Base-by-base conservation (phyloP, 345 rosid genomes). In the Arabidopsis arenosa region DNA sequence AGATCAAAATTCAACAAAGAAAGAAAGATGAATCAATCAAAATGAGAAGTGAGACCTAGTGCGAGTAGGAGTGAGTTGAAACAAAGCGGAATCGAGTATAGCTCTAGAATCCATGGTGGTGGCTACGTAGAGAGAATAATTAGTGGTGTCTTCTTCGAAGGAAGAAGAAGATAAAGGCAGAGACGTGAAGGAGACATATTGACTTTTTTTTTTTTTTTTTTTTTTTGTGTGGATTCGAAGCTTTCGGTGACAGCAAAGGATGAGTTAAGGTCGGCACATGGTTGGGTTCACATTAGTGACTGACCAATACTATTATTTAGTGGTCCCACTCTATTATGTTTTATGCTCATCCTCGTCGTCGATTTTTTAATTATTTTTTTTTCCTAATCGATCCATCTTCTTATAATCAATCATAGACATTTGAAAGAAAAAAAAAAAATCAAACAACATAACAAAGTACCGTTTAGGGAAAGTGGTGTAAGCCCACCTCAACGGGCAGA, bases 31-130 rank as follows among this genome's bases (percentile, higher is more conserved):
- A 39, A 72, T 28, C 47, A 51, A 35, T 10, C 0, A 66, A 45
- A 23, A 43, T 13, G 3, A 47, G 30, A 10, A 18, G 17, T 30
- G 2, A 33, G 58, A 90, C 97, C 96, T 93, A 47, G 96, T 90
- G 15, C 98, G 84, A 83, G 96, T 89, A n/a, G 96, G 98, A 51
- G 94, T 93, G 81, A 93, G 96, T 47, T 89, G 96, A 72, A 93
- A 86, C 80, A 92, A 78, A 63, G 96, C 96, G 49, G 81, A 83
- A 79, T 92, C 96, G 40, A 92, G 89, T 5, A 80, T 65, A 74
- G 83, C 66, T 52, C 83, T 39, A 5, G 90, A 82, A 52, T 86
- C 91, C 97, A 92, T 92, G 11, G 68, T 45, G 18, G 51, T 28
- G 8, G 2, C 18, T 45, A 0, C 41, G 35, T 26, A 45, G 75